phyloP scores from a whole-genome alignment of 345 rosid genomes.

The Hibiscus trionum region DNA sequence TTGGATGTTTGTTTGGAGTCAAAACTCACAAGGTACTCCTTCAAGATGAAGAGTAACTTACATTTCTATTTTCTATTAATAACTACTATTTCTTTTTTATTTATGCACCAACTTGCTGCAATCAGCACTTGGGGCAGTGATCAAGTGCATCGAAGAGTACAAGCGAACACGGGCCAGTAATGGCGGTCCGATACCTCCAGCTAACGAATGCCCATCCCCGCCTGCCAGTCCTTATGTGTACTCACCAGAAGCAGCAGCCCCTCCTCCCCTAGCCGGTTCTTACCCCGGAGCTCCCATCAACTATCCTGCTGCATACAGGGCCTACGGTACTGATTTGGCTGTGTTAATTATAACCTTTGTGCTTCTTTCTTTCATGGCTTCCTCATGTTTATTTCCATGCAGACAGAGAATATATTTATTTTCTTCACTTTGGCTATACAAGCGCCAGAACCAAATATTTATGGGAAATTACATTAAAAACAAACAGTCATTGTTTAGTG shows the following conservation, averaged over 20 bases:
- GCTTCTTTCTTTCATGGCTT: conserved; percentile 24
- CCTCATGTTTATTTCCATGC: too few relatives aligned
- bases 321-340: conserved; percentile 47
- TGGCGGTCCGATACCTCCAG: conserved; percentile 98
- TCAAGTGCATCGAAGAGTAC: not conserved
- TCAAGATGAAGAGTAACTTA: too few relatives aligned
- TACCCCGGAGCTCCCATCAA: conserved; percentile 54
- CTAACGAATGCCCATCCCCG: conserved; percentile 81
- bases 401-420: too few relatives aligned
- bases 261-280: conserved; percentile 38
- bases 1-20: too few relatives aligned
- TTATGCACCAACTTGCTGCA: too few relatives aligned
- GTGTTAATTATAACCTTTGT: conserved; percentile 45
- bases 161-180: conserved; percentile 84
- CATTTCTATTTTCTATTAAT: too few relatives aligned
- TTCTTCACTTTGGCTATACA: too few relatives aligned
- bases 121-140: too few relatives aligned
- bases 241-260: conserved; percentile 48
- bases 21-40: too few relatives aligned
- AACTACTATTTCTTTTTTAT: too few relatives aligned
- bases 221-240: conserved; percentile 50
- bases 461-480: not conserved
- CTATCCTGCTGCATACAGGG: conserved; percentile 48
- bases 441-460: too few relatives aligned
- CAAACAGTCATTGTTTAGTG: not conserved